A percentile compares a stretch with the other conserved stretches of the same genome.
phyloP scores from a whole-genome alignment of 164 flowering plant species.

The Houttuynia cordata region DNA sequence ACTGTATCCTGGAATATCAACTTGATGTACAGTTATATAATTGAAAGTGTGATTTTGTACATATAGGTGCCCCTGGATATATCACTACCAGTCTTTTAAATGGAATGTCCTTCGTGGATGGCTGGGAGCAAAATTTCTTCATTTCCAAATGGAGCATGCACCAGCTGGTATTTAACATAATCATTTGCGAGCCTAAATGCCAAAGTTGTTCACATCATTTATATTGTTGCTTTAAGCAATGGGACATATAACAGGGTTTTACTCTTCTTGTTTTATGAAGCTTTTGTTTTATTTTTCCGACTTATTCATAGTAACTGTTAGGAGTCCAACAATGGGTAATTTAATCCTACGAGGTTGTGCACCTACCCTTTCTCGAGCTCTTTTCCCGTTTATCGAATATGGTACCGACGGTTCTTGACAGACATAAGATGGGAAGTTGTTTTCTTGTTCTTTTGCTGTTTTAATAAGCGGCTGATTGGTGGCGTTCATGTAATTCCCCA shows the following conservation, averaged over 20 bases:
- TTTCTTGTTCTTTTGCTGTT: background rate
- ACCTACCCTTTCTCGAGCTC: background rate
- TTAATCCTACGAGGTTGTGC: background rate
- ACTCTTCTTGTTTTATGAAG: too few relatives aligned
- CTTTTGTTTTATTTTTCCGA: too few relatives aligned
- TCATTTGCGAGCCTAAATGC: too few relatives aligned
- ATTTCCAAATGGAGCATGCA: slow-evolving; percentile 99
- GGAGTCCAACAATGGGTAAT: background rate
- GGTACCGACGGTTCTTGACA: background rate
- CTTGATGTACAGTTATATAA: background rate
- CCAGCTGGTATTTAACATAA: slow-evolving; percentile 56
- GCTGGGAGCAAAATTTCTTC: slow-evolving; percentile 94
- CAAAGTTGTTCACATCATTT: too few relatives aligned
- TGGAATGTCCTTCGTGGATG: slow-evolving; percentile 91
- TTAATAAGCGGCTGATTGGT: too few relatives aligned
- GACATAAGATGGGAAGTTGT: background rate
- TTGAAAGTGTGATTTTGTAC: slow-evolving; percentile 1
- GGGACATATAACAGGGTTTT: too few relatives aligned
- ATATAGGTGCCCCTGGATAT: slow-evolving; percentile 97
- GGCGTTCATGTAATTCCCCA: too few relatives aligned
- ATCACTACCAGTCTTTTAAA: slow-evolving; percentile 62
- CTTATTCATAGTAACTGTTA: too few relatives aligned
- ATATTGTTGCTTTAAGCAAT: background rate
- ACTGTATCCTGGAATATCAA: background rate
- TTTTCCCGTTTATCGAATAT: background rate